Percentiles rank a stretch among this genome's conserved stretches.
These are phyloP conservation scores for Clavariopsis aquatica DNA, from an alignment of 495 filamentous ascomycete genomes.

Conservation along the genomic window DNA sequence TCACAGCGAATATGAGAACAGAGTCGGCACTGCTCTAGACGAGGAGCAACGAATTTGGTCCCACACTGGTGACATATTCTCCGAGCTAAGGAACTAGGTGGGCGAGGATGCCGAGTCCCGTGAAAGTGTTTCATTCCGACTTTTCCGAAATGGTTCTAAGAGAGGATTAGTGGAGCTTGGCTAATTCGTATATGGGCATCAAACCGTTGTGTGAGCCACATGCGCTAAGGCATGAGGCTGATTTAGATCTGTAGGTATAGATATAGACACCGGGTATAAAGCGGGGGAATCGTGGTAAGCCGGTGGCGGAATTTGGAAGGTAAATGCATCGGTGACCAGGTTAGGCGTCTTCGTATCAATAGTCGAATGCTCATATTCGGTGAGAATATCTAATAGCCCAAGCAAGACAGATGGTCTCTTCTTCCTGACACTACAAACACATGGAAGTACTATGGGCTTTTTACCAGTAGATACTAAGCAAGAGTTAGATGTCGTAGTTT, in stretches of 20 bases:
- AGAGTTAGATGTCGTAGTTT: neutral
- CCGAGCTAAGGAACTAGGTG: constrained; percentile 7
- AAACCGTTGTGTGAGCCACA: constrained; percentile 8
- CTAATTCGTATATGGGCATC: constrained; percentile 4
- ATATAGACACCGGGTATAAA: constrained; percentile 13
- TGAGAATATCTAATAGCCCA: constrained; percentile 12
- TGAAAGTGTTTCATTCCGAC: constrained; percentile 18
- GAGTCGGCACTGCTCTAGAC: constrained; percentile 2
- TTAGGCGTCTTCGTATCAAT: neutral
- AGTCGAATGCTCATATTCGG: constrained; percentile 7
- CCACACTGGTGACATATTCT: constrained; percentile 25
- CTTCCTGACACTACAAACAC: constrained; percentile 3
- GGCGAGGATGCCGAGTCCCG: constrained; percentile 7
- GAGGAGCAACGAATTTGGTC: constrained; percentile 7
- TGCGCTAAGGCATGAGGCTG: constrained; percentile 3
- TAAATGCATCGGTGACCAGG: constrained; percentile 1
- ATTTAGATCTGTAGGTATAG: neutral
- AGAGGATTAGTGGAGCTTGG: constrained; percentile 17
- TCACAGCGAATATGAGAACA: constrained; percentile 22
- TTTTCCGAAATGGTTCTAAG: constrained; percentile 11
- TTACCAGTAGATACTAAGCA: neutral
- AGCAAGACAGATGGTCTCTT: neutral
- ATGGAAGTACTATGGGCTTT: neutral
- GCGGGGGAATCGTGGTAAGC: constrained; percentile 16
- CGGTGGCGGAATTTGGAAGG: constrained; percentile 4